Percentiles rank a stretch among this genome's conserved stretches.
These are phyloP conservation scores for Diaporthe citriasiana DNA, from an alignment of 2,329 filamentous ascomycete species.

Conservation along the genomic window DNA sequence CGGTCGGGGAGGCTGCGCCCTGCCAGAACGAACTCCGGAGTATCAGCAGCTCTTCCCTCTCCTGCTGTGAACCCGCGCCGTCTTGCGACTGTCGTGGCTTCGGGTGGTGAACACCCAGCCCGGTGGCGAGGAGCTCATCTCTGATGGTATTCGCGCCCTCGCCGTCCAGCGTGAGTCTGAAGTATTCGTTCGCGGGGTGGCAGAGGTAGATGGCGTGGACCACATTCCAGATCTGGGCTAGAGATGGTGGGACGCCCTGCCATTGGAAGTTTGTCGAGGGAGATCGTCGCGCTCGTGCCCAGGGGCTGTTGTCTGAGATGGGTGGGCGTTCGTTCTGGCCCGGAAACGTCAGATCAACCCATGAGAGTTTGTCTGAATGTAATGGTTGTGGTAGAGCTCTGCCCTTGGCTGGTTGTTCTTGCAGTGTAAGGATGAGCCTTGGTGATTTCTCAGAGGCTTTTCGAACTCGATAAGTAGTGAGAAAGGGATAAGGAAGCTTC, in stretches of 20 bases:
- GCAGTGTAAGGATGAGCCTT: constrained; percentile 50
- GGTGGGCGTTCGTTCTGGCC: constrained; percentile 47
- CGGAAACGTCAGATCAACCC: constrained; percentile 52
- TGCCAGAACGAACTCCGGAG: constrained; percentile 57
- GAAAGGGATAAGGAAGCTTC: constrained; percentile 61
- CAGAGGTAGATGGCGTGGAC: constrained; percentile 60
- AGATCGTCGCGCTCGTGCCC: constrained; percentile 61
- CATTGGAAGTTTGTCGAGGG: constrained; percentile 58
- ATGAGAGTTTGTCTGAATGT: constrained; percentile 55
- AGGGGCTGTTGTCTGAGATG: constrained; percentile 50
- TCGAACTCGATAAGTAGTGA: constrained; percentile 58
- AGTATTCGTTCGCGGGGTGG: constrained; percentile 59
- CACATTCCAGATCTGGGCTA: constrained; percentile 62
- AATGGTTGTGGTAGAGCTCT: constrained; percentile 53
- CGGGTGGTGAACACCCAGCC: constrained; percentile 50
- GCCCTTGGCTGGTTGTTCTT: constrained; percentile 51
- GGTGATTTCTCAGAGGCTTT: constrained; percentile 47
- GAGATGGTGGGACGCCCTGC: constrained; percentile 53
- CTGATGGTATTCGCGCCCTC: constrained; percentile 53
- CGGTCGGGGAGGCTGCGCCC: constrained; percentile 48
- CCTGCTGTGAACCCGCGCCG: constrained; percentile 36
- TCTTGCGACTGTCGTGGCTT: constrained; percentile 50
- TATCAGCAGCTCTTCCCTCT: constrained; percentile 58
- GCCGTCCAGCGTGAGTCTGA: constrained; percentile 58
- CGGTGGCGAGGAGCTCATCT: constrained; percentile 34